Conservation (phyloP, 2,329 filamentous ascomycete genomes). For the Zymoseptoria crescenta region DNA sequence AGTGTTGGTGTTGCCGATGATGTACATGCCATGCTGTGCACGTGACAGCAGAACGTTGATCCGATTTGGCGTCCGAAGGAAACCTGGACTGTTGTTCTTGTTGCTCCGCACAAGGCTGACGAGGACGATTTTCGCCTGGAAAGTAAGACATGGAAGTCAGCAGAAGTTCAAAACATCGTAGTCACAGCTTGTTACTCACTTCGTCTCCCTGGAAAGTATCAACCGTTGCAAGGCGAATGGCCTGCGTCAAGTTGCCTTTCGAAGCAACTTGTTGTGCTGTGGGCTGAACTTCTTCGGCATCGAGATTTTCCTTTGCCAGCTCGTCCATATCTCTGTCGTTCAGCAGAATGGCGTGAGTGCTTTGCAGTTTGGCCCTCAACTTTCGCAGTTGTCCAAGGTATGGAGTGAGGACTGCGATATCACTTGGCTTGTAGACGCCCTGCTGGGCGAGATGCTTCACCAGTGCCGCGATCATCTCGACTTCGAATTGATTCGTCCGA, state of each 20-base stretch:
- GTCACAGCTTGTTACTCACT: neutral
- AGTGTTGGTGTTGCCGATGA: constrained; percentile 43
- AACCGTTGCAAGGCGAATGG: constrained; percentile 35
- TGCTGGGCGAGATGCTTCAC: constrained; percentile 60
- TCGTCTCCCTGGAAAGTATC: constrained; percentile 53
- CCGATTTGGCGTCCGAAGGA: constrained; percentile 58
- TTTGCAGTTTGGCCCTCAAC: constrained; percentile 32
- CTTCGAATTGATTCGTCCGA: constrained; percentile 51
- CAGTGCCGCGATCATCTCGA: constrained; percentile 54
- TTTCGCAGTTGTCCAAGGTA: constrained; percentile 52
- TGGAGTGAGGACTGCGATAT: constrained; percentile 65
- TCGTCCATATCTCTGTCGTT: constrained; percentile 43
- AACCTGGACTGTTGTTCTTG: constrained; percentile 47
- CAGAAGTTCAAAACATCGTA: too few relatives aligned
- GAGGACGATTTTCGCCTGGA: constrained; percentile 60
- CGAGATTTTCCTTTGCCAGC: constrained; percentile 1
- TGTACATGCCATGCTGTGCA: constrained; percentile 62
- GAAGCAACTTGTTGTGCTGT: neutral
- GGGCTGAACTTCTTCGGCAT: constrained; percentile 1
- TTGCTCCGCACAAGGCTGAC: constrained; percentile 68
- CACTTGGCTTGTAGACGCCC: constrained; percentile 49
- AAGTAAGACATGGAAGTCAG: too few relatives aligned
- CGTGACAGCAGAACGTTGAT: constrained; percentile 64
- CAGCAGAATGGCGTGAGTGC: constrained; percentile 43
- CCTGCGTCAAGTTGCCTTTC: constrained; percentile 6